phyloP scores from a whole-genome alignment of 257 asterid species.

The Forsythia viridissima region DNA sequence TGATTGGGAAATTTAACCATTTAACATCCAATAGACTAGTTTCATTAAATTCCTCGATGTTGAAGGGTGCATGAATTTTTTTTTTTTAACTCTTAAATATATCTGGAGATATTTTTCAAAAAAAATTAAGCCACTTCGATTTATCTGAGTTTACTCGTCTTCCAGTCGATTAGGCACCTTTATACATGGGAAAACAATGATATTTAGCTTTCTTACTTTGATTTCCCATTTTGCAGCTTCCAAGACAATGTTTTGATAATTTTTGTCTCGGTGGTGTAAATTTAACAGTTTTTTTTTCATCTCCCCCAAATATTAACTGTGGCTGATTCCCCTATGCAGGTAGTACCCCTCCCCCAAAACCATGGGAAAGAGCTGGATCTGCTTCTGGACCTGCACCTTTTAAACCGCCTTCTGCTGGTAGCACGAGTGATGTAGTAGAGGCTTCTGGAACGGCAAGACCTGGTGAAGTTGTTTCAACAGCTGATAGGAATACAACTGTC shows the following conservation, averaged over 20 bases:
- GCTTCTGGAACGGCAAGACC: slow-evolving; percentile 93
- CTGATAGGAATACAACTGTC: slow-evolving; percentile 47
- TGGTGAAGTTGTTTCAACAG: slow-evolving; percentile 76
- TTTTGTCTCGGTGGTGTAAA: slow-evolving; percentile 1
- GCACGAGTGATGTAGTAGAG: slow-evolving; percentile 86
- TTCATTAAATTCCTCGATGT: not conserved
- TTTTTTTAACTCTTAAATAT: not conserved
- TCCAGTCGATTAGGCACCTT: not conserved
- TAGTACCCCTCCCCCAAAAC: slow-evolving; percentile 70
- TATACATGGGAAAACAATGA: not conserved
- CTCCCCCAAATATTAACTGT: not conserved
- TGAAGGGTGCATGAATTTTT: not conserved
- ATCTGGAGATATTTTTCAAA: slow-evolving; percentile 5
- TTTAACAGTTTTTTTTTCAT: not conserved
- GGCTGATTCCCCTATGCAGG: slow-evolving; percentile 38
- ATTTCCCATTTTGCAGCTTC: not conserved
- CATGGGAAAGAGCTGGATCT: slow-evolving; percentile 92
- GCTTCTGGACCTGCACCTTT: slow-evolving; percentile 85
- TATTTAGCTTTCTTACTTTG: not conserved
- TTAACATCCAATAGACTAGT: not conserved
- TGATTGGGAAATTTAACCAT: not conserved
- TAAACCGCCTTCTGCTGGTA: slow-evolving; percentile 82
- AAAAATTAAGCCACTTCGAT: not conserved
- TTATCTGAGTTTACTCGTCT: not conserved
- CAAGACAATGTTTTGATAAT: not conserved